These are phyloP conservation scores for Dothiorella sarmentorum DNA, from an alignment of 2,329 filamentous ascomycete genomes.

Conservation along the genomic window DNA sequence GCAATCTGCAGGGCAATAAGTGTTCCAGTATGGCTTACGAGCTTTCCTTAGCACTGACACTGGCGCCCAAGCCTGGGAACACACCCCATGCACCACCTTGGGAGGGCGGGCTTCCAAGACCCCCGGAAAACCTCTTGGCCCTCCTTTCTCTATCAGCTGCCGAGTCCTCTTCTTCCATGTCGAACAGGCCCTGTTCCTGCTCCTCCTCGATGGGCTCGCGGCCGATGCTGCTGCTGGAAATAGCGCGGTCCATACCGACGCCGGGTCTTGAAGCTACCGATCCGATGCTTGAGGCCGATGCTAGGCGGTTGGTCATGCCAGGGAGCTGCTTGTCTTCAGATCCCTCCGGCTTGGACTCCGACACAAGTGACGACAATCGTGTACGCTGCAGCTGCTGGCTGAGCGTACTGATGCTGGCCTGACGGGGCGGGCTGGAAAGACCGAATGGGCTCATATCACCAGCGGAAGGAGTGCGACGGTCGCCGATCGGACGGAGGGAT, in stretches of 20 bases:
- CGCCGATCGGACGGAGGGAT: conserved; percentile 49
- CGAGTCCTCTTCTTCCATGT: conserved; percentile 40
- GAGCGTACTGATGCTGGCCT: conserved; percentile 59
- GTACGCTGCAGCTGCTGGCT: conserved; percentile 54
- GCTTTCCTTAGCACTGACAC: neutral
- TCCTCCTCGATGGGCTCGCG: conserved; percentile 42
- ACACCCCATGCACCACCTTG: conserved; percentile 3
- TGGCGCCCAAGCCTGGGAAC: neutral
- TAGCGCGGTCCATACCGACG: conserved; percentile 36
- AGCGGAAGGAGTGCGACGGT: conserved; percentile 41
- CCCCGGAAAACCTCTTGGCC: neutral
- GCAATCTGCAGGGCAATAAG: neutral
- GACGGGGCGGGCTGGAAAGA: conserved; percentile 54
- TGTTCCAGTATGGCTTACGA: neutral
- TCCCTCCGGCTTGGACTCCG: conserved; percentile 23
- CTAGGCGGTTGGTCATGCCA: conserved; percentile 55
- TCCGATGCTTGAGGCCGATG: conserved; percentile 33
- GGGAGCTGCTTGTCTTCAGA: conserved; percentile 52
- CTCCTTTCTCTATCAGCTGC: conserved; percentile 2
- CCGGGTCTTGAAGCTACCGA: conserved; percentile 22
- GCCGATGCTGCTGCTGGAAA: conserved; percentile 37
- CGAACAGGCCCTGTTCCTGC: conserved; percentile 40
- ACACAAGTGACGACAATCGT: conserved; percentile 34
- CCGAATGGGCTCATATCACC: conserved; percentile 48
- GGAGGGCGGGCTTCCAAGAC: neutral